Conservation (phyloP, 441 rosid species). For the Rhodomyrtus psidioides region DNA sequence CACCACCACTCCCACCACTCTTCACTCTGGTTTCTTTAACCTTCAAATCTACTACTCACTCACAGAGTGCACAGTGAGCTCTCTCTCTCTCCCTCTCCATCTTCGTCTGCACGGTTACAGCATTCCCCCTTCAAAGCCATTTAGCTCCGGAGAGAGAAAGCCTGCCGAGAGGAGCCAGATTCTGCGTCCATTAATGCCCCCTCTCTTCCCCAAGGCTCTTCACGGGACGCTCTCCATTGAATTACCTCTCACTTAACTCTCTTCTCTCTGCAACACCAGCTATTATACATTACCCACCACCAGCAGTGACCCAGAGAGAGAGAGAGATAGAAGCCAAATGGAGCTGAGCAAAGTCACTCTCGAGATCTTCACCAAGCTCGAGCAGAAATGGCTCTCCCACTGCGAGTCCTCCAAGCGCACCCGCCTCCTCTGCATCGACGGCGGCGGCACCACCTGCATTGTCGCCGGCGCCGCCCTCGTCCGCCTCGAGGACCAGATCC, state of each 20-base stretch:
- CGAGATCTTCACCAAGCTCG: conserved; percentile 84
- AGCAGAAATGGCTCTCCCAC: conserved; percentile 89
- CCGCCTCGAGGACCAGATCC: conserved; percentile 92
- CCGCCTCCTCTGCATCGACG: conserved; percentile 82
- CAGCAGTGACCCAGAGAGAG: neutral
- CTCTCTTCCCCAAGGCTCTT: neutral
- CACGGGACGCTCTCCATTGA: neutral
- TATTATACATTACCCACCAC: neutral
- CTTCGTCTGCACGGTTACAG: neutral
- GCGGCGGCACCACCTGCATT: conserved; percentile 69
- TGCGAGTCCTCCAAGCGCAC: conserved; percentile 54
- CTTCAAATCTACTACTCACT: neutral
- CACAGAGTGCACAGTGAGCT: neutral
- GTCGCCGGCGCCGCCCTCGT: conserved; percentile 58
- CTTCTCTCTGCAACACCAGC: neutral
- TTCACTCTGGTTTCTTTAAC: neutral
- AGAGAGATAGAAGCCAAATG: conserved; percentile 16
- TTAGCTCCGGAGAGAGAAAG: neutral
- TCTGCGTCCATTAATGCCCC: neutral
- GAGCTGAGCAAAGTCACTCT: conserved; percentile 85
- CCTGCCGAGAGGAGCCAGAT: neutral
- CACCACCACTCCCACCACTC: neutral
- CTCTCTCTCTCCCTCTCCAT: neutral
- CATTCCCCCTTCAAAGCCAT: neutral
- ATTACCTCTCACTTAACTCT: neutral